Evolutionary conservation across 1,284 basidiomycete species (phyloP).

Genomic region (Coniophora puteana): DNA sequence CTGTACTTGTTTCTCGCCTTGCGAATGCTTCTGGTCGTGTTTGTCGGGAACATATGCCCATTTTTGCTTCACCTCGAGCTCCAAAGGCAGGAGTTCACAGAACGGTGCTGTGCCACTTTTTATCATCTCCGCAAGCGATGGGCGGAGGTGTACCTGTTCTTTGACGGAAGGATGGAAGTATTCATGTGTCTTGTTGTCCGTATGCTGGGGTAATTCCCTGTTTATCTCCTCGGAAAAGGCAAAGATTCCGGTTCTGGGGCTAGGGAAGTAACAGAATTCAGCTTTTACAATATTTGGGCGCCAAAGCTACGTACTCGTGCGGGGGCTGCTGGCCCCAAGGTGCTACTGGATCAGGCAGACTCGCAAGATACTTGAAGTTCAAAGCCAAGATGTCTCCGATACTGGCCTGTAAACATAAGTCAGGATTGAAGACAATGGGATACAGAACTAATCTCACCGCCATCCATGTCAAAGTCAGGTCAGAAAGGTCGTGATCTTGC

Average conservation of each 20-base stretch:
- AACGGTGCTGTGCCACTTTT: conserved; percentile 42
- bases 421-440: background rate
- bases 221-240: conserved; percentile 37
- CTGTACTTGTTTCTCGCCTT: conserved; percentile 9
- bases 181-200: conserved; percentile 52
- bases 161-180: conserved; percentile 58
- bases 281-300: background rate
- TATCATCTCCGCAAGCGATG: conserved; percentile 34
- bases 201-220: conserved; percentile 44
- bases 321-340: conserved; percentile 58
- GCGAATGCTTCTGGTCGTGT: conserved; percentile 10
- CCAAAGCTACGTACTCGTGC: conserved; percentile 46
- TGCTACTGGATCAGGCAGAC: conserved; percentile 46
- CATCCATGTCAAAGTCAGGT: conserved; percentile 67
- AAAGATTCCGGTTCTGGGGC: conserved; percentile 53
- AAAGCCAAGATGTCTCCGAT: conserved; percentile 51
- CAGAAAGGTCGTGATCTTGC: conserved; percentile 61
- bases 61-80: conserved; percentile 41
- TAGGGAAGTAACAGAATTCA: conserved; percentile 20
- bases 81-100: conserved; percentile 43
- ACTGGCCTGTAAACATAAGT: conserved; percentile 40
- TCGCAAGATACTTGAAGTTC: conserved; percentile 48
- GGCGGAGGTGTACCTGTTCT: conserved; percentile 35
- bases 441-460: conserved; percentile 35
- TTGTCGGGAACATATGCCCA: conserved; percentile 37